These are phyloP conservation scores for Citrullus mucosospermus DNA, from an alignment of 306 rosid species.

Conservation along the genomic window DNA sequence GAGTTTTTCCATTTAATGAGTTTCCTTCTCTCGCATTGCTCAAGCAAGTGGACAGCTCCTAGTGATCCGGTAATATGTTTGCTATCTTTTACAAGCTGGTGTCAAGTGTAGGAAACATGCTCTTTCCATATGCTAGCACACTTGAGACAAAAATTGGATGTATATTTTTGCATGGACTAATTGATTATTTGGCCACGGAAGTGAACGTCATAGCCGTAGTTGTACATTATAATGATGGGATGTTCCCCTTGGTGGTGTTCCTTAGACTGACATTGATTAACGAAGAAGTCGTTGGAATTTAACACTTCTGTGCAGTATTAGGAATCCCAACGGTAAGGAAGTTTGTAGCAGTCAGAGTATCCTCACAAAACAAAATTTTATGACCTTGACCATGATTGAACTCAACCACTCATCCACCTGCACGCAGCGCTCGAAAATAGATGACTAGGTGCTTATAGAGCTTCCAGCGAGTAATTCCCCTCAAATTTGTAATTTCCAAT, in stretches of 20 bases:
- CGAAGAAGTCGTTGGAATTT: not conserved
- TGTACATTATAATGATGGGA: not conserved
- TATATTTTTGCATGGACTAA: not conserved
- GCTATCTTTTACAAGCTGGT: not conserved
- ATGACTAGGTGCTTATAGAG: not conserved
- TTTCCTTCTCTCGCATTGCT: slow-evolving; percentile 89
- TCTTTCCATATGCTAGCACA: not conserved
- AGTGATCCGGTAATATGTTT: slow-evolving; percentile 53
- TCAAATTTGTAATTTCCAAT: not conserved
- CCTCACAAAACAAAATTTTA: not conserved
- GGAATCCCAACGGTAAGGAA: not conserved
- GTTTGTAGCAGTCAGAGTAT: not conserved
- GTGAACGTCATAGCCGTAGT: not conserved
- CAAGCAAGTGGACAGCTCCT: slow-evolving; percentile 77
- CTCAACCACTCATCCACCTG: not conserved
- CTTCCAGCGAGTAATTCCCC: not conserved
- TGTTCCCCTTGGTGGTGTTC: not conserved
- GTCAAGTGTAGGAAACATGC: not conserved
- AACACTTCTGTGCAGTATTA: not conserved
- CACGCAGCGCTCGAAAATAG: not conserved
- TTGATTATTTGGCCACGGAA: not conserved
- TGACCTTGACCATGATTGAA: not conserved
- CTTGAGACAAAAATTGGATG: not conserved
- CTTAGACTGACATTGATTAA: not conserved
- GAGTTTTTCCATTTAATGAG: slow-evolving; percentile 93